A percentile compares a stretch with the other conserved stretches of the same genome.
These are phyloP conservation scores for Neurospora terricola DNA, from an alignment of 495 filamentous ascomycete species.

Conservation along the genomic window DNA sequence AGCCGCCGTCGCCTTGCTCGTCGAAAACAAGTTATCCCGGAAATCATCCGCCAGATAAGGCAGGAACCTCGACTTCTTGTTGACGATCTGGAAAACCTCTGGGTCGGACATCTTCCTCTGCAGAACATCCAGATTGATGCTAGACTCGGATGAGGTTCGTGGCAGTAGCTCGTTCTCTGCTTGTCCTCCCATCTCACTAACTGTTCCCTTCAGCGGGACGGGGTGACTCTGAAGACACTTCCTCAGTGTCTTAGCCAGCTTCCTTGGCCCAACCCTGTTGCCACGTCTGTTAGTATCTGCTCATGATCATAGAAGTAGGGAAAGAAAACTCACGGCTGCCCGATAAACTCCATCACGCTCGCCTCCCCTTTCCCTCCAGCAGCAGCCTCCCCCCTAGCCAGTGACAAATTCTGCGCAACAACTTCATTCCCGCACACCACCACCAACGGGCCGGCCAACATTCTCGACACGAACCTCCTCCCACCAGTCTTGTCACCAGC, in stretches of 20 bases:
- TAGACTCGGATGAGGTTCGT: neutral
- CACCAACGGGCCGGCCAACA: constrained; percentile 3
- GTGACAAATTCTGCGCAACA: constrained; percentile 9
- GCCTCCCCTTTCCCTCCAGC: constrained; percentile 8
- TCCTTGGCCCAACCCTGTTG: constrained; percentile 46
- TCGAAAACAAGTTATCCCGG: neutral
- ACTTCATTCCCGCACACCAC: constrained; percentile 18
- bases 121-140: neutral
- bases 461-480: neutral
- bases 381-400: constrained; percentile 4
- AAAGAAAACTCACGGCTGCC: constrained; percentile 22
- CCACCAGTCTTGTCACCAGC: neutral
- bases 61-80: neutral
- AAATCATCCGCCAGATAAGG: neutral
- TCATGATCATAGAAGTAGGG: neutral
- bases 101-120: neutral
- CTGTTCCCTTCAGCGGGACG: neutral
- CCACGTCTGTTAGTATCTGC: constrained; percentile 3
- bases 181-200: neutral
- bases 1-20: neutral
- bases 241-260: constrained; percentile 45
- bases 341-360: constrained; percentile 17
- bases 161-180: no score
- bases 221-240: neutral
- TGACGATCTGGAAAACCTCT: neutral